phyloP scores from a whole-genome alignment of 768 basidiomycete species.

The Lactarius quietus region DNA sequence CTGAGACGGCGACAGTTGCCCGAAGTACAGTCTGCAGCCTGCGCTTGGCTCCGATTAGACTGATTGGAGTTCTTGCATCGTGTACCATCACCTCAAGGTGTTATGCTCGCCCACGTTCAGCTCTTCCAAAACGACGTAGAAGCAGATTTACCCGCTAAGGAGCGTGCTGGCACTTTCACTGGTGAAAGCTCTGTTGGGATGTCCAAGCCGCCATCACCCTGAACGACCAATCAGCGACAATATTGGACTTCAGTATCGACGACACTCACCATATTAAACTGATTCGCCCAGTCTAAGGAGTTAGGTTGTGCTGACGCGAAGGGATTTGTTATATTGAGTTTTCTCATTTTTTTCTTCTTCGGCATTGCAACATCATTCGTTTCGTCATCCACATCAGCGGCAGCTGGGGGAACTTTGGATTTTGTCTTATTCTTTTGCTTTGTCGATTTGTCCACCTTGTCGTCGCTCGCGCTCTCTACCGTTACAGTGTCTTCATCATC shows the following conservation, averaged over 20 bases:
- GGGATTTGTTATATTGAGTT: slow-evolving; percentile 19
- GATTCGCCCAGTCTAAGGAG: slow-evolving; percentile 23
- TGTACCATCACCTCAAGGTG: not conserved
- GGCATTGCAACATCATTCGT: slow-evolving; percentile 10
- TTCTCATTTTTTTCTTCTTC: slow-evolving; percentile 26
- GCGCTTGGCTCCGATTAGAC: not conserved
- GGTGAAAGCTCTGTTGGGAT: slow-evolving; percentile 25
- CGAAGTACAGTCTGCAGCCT: not conserved
- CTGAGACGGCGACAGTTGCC: not conserved
- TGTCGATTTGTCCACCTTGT: not conserved
- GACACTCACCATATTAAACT: slow-evolving; percentile 19
- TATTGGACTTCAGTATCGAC: not conserved
- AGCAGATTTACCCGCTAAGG: slow-evolving; percentile 7
- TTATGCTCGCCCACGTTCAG: not conserved
- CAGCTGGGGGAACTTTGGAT: not conserved
- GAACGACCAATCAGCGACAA: slow-evolving; percentile 2
- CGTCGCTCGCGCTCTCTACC: slow-evolving; percentile 1
- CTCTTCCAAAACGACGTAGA: slow-evolving; percentile 11
- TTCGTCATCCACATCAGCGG: slow-evolving; percentile 4
- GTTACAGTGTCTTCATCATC: slow-evolving; percentile 28
- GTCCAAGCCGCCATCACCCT: slow-evolving; percentile 20
- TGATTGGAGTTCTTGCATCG: not conserved
- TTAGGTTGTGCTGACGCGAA: slow-evolving; percentile 16
- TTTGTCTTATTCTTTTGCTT: not conserved
- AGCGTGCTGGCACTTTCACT: slow-evolving; percentile 22